These are phyloP conservation scores for Mariannaea elegans DNA, from an alignment of 2,329 filamentous ascomycete genomes.

Conservation along the genomic window DNA sequence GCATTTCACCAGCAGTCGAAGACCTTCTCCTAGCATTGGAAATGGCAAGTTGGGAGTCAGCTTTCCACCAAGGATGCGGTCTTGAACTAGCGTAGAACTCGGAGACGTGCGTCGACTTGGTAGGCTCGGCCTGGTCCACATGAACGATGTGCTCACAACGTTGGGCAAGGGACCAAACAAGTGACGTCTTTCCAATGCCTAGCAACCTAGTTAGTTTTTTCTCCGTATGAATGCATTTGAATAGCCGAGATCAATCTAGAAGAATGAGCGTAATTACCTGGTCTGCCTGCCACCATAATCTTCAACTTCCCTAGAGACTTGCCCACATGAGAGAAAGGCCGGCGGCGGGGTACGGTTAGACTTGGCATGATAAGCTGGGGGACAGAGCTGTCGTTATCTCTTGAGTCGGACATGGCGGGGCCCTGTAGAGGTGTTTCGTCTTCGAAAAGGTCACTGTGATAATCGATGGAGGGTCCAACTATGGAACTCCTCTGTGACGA, in stretches of 20 bases:
- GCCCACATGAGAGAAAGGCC: conserved; percentile 89
- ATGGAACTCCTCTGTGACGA: conserved; percentile 64
- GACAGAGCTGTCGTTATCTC: conserved; percentile 43
- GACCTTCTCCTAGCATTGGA: conserved; percentile 72
- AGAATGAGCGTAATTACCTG: conserved; percentile 60
- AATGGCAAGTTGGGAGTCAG: conserved; percentile 72
- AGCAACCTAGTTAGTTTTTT: conserved; percentile 16
- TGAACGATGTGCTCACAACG: conserved; percentile 92
- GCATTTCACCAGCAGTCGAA: conserved; percentile 70
- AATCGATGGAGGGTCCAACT: conserved; percentile 51
- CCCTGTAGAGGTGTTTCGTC: conserved; percentile 27
- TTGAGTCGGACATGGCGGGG: conserved; percentile 27
- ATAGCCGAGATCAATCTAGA: neutral
- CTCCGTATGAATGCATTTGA: neutral
- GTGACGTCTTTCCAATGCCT: conserved; percentile 89
- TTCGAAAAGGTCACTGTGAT: conserved; percentile 37
- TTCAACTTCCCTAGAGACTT: conserved; percentile 87
- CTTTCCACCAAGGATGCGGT: conserved; percentile 91
- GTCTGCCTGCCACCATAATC: conserved; percentile 83
- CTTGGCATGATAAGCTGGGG: conserved; percentile 98
- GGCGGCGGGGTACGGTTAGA: conserved; percentile 85
- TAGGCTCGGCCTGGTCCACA: conserved; percentile 71
- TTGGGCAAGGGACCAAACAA: conserved; percentile 89
- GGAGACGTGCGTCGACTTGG: conserved; percentile 51
- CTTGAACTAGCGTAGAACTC: conserved; percentile 84